Evolutionary conservation across 2,329 filamentous ascomycete genomes (phyloP), one percentile per base, ranked within the genome.

Genomic region (Colletotrichum sp.): DNA sequence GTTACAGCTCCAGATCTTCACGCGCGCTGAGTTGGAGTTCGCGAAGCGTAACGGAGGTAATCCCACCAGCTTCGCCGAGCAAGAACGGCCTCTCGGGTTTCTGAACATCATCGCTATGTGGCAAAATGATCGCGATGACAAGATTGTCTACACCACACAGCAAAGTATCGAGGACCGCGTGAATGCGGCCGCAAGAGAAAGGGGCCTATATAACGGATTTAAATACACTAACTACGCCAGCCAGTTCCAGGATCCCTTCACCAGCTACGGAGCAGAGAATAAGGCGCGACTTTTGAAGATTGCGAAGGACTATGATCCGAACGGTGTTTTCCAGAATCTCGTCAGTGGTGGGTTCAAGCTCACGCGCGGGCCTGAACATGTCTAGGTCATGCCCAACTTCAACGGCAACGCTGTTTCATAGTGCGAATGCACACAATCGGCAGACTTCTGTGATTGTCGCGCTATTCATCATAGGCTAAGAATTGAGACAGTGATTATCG

Each of bases 151-250:
- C 9, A 75, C 78, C 13, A 78, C 79, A 5, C 79, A 79, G 7
- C 77, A 79, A 15, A 81, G 80, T 2, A 78, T 83, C 3, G 66
- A 85, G 15, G 73, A 81, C 21, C 78, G 81, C 0, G 79, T 79
- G 13, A 79, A 82, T 15, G 77, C 77, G 1, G 79, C 81, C 4
- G 83, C 85, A 12, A 78, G 80, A 57, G 78, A 81, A n/a, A 79
- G 80, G 8, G 83, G 82, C 0, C 76, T 86, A 0, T 79, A 84
- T 52, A 82, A 85, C 68, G 81, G 81, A 1, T 88, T 82, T 39
- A 74, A 89, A 21, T 89, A 89, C 78, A 82, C 87, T 64, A 89
- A 89, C 78, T 89, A 90, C 69, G 87, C 87, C 1, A 82, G 84
- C 10, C 78, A 80, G 30, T 81, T 81, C 6, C 79, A 80, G 44